These are phyloP conservation scores for Nothopassalora personata DNA, from an alignment of 2,329 filamentous ascomycete species.

Conservation along the genomic window DNA sequence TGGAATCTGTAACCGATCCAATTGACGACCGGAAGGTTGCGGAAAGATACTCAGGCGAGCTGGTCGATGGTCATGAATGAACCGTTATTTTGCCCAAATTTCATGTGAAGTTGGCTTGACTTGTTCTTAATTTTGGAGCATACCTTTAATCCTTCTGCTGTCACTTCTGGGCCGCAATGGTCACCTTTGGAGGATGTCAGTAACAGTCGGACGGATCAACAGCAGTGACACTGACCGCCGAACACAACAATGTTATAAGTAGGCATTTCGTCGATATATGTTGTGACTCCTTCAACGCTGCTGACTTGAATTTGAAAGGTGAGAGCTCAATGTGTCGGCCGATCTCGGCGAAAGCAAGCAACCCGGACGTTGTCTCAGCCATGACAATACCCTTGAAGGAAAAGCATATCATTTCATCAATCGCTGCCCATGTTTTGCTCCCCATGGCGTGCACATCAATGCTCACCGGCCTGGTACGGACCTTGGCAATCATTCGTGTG, in stretches of 20 bases:
- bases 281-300: neutral
- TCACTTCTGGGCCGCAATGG: constrained; percentile 82
- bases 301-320: neutral
- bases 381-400: neutral
- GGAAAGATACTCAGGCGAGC: neutral
- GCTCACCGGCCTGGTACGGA: too few species aligned
- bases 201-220: neutral
- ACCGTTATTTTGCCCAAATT: neutral
- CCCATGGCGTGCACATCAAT: neutral
- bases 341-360: neutral
- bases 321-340: neutral
- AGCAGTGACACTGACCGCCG: constrained; percentile 11
- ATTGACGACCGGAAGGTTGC: neutral
- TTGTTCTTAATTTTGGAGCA: neutral
- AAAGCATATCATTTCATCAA: neutral
- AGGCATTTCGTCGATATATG: constrained; percentile 15
- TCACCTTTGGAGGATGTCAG: constrained; percentile 43
- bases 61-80: neutral
- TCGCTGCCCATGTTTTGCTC: neutral
- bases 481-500: neutral
- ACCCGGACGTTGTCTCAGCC: neutral
- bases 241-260: constrained; percentile 26
- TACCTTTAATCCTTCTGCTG: constrained; percentile 81
- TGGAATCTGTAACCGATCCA: neutral
- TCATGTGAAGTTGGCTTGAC: neutral